Percentiles rank a stretch among this genome's conserved stretches.
Evolutionary conservation across 2,329 filamentous ascomycete genomes (phyloP).

Genomic region (Arthrobotrys sinensis): DNA sequence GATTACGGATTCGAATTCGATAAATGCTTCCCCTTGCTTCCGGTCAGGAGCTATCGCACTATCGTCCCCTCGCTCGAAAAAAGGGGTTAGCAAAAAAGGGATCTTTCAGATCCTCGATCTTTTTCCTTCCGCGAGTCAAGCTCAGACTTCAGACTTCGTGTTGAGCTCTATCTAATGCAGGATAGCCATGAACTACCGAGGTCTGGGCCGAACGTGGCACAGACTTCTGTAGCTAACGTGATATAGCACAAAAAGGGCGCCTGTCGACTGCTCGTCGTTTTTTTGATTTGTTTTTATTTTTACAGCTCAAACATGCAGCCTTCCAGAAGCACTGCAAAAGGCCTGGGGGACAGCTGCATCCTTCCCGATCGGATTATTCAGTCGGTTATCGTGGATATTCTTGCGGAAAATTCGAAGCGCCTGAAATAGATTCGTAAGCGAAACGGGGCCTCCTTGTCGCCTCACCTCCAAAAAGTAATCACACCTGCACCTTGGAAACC

Average conservation of each 20-base stretch:
- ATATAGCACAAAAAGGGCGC: constrained; percentile 15
- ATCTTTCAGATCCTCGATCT: constrained; percentile 22
- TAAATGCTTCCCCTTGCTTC: constrained; percentile 25
- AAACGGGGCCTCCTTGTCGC: constrained; percentile 45
- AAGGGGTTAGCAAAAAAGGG: constrained; percentile 28
- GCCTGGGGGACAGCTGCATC: constrained; percentile 54
- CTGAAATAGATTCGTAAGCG: constrained; percentile 60
- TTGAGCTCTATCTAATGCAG: constrained; percentile 25
- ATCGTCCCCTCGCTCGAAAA: constrained; percentile 37
- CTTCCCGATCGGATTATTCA: constrained; percentile 61
- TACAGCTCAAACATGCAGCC: constrained; percentile 52
- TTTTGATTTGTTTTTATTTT: constrained; percentile 27
- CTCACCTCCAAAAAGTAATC: constrained; percentile 50
- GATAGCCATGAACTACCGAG: constrained; percentile 31
- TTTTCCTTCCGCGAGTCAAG: constrained; percentile 17
- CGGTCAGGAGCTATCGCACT: constrained; percentile 25
- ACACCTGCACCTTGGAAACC: constrained; percentile 32
- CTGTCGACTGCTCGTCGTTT: not conserved
- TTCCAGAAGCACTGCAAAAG: constrained; percentile 59
- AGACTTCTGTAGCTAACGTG: constrained; percentile 40
- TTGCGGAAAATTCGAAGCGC: constrained; percentile 61
- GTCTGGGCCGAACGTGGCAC: constrained; percentile 43
- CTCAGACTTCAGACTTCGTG: constrained; percentile 1
- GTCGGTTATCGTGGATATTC: constrained; percentile 61
- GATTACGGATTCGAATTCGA: constrained; percentile 7